These are phyloP conservation scores for Diaporthe vexans DNA, from an alignment of 2,329 filamentous ascomycete genomes.

Conservation along the genomic window DNA sequence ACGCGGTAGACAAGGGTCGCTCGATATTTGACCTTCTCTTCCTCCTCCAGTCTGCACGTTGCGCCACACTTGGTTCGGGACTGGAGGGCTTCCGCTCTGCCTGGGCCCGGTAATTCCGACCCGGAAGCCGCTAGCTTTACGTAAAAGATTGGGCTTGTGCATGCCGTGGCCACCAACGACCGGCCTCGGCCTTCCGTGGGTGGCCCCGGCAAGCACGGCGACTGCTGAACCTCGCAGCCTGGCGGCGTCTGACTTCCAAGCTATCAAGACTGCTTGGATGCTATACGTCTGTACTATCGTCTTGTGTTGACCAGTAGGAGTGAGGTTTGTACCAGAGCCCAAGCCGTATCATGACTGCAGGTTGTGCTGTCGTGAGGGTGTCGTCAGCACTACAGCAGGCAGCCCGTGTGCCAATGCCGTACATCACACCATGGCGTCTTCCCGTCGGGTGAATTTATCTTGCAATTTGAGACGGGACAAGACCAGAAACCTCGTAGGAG, in stretches of 20 bases:
- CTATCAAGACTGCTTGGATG: conserved; percentile 4
- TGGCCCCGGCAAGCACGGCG: conserved; percentile 29
- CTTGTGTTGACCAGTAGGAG: background rate
- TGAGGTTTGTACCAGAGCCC: background rate
- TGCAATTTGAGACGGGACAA: conserved; percentile 17
- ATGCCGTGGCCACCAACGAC: conserved; percentile 25
- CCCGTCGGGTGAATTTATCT: conserved; percentile 11
- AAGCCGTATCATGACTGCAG: conserved; percentile 17
- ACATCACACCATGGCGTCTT: conserved; percentile 16
- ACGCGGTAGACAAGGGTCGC: background rate
- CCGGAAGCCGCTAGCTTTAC: conserved; percentile 11
- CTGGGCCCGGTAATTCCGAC: conserved; percentile 19
- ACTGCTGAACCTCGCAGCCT: background rate
- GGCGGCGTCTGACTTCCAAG: conserved; percentile 2
- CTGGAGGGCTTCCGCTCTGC: conserved; percentile 7
- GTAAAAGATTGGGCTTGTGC: conserved; percentile 26
- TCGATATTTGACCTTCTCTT: background rate
- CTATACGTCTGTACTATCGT: background rate
- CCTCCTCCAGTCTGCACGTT: background rate
- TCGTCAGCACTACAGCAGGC: conserved; percentile 24
- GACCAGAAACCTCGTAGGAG: background rate
- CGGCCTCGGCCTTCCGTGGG: conserved; percentile 21
- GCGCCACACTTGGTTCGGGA: conserved; percentile 23
- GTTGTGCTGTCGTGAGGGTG: background rate
- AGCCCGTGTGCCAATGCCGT: background rate